Evolutionary conservation across 2,329 filamentous ascomycete species (phyloP).

Genomic region (Fusarium subtropicale): DNA sequence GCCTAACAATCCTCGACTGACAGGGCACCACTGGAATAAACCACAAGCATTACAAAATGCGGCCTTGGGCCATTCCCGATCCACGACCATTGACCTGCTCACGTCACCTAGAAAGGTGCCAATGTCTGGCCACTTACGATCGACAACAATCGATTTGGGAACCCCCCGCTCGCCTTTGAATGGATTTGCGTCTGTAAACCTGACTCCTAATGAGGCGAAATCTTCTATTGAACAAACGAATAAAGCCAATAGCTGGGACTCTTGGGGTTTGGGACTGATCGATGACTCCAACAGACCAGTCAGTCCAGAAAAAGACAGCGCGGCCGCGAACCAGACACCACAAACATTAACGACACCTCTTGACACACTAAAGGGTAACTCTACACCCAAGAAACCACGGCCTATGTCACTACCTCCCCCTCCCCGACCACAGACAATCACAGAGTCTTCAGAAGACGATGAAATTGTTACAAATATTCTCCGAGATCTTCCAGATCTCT

Average conservation of each 20-base stretch:
- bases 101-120: constrained; percentile 19
- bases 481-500: constrained; percentile 56
- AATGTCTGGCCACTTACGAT: constrained; percentile 25
- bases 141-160: constrained; percentile 34
- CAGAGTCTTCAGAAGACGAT: constrained; percentile 46
- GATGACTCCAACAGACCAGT: constrained; percentile 24
- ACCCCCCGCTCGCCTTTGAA: constrained; percentile 28
- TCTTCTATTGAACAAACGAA: constrained; percentile 16
- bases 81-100: constrained; percentile 32
- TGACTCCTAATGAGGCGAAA: constrained; percentile 20
- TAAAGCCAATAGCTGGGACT: constrained; percentile 35
- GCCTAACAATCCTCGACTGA: background rate
- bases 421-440: constrained; percentile 13
- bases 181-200: constrained; percentile 15
- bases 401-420: constrained; percentile 13
- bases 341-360: constrained; percentile 15
- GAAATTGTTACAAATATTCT: constrained; percentile 52
- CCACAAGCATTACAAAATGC: constrained; percentile 1
- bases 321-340: constrained; percentile 7
- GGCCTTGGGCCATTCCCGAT: constrained; percentile 31
- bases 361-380: constrained; percentile 1
- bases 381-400: constrained; percentile 1
- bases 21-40: background rate
- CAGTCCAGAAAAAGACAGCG: constrained; percentile 13
- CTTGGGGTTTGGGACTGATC: constrained; percentile 37